Base-by-base conservation (phyloP, 306 rosid genomes). In the Vigna hirtella region DNA sequence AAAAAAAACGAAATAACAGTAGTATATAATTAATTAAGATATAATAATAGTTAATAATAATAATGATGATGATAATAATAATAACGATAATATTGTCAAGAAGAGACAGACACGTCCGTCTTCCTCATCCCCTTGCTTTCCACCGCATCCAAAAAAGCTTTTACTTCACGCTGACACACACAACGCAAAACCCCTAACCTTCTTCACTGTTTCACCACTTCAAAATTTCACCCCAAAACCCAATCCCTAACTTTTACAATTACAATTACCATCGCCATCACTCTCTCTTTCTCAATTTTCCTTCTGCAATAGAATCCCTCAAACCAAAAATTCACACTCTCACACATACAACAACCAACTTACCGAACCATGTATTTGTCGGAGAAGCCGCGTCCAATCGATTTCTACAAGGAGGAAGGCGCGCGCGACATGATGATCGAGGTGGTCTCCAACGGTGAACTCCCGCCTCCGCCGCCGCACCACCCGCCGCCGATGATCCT, bases 351-450 rank as follows among this genome's bases (percentile, higher is more conserved):
- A 6, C 15, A 45, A 45, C 16, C 15, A 45, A 45, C 50, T 11
- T 11, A 11, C 15, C 16, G 0, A 34, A 42, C 0, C 81, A 94
- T 93, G 97, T 94, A 92, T 77, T 30, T 89, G 79, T 83, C 96
- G 0, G 94, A 90, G 51, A 90, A 94, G 72, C 94, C 96, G 5
- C 93, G 90, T 6, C 87, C 96, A 11, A 85, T 91, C 20, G 89
- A 87, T 74, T 90, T 90, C 82, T 89, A 88, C 92, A 91, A 91
- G 48, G 90, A 87, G 64, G 93, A 85, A 78, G 82, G 67, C 5
- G 20, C 79, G 8, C 84, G 93, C 16, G 94, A 91, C 61, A 84
- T 90, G 94, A 89, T 93, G 87, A 88, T 93, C 32, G 98, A 93
- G 77, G 91, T 90, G 0, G 91, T 85, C 9, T 48, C 94, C 16